Evolutionary conservation across 345 rosid genomes (phyloP).

Genomic region (Garcia nutans): DNA sequence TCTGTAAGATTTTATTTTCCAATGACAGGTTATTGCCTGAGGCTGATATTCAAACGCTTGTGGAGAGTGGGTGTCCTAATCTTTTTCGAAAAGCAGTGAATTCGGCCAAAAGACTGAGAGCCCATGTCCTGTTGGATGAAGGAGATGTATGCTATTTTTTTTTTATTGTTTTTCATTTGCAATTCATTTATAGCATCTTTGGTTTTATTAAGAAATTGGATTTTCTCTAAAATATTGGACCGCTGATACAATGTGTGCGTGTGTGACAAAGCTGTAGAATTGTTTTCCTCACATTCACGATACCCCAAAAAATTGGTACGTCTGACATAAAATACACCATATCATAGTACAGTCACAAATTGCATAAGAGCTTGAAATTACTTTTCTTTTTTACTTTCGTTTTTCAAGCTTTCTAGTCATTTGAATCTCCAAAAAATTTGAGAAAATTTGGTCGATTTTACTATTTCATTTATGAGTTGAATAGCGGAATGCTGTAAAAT

Average conservation of each 20-base stretch:
- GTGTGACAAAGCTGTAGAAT: too few species aligned
- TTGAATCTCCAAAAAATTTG: not conserved
- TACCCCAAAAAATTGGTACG: too few species aligned
- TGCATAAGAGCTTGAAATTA: too few species aligned
- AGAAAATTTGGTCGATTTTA: not conserved
- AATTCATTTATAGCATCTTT: not conserved
- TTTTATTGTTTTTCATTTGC: not conserved
- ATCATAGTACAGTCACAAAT: too few species aligned
- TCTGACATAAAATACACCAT: too few species aligned
- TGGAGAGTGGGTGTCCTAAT: conserved; percentile 83
- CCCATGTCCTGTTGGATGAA: conserved; percentile 59
- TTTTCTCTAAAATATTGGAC: too few species aligned
- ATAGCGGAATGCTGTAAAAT: not conserved
- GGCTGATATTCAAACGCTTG: conserved; percentile 57
- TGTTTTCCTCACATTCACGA: too few species aligned
- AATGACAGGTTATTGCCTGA: conserved; percentile 58
- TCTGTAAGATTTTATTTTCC: not conserved
- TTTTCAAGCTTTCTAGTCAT: not conserved
- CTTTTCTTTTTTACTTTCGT: not conserved
- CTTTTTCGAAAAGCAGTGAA: conserved; percentile 71
- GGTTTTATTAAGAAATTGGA: too few species aligned
- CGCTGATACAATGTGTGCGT: too few species aligned
- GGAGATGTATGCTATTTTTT: conserved; percentile 47
- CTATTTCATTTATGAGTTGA: not conserved
- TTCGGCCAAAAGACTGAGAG: conserved; percentile 87